These are phyloP conservation scores for Curvularia verruculosa DNA, from an alignment of 2,329 filamentous ascomycete genomes.

Conservation along the genomic window DNA sequence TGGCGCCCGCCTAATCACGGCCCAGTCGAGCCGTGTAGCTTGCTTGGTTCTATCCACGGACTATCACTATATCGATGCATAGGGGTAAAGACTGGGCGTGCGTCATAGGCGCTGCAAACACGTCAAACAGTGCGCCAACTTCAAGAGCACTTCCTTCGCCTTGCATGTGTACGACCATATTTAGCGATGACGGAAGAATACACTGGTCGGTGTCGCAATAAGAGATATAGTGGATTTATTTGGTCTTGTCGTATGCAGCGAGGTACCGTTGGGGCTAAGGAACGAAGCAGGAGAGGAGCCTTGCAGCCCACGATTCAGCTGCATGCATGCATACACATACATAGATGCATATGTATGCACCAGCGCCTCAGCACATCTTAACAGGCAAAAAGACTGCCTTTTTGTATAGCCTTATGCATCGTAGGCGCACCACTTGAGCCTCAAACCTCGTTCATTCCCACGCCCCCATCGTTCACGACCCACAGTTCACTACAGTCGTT, in stretches of 20 bases:
- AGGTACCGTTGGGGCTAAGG: not conserved
- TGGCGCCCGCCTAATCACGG: conserved; percentile 22
- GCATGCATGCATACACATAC: not conserved
- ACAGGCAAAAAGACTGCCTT: not conserved
- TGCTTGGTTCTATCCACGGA: conserved; percentile 7
- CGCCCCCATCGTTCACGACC: not conserved
- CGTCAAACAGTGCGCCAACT: not conserved
- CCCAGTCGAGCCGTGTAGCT: conserved; percentile 11
- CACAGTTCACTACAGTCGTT: not conserved
- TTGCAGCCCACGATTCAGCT: not conserved
- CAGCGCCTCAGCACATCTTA: not conserved
- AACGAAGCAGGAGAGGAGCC: not conserved
- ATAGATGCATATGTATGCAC: not conserved
- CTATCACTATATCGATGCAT: conserved; percentile 1
- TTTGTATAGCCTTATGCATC: not conserved
- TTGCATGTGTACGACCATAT: not conserved
- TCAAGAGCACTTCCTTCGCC: not conserved
- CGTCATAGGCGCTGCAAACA: not conserved
- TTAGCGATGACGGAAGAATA: not conserved
- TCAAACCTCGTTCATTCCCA: not conserved
- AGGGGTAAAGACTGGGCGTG: conserved; percentile 7
- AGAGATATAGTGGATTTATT: not conserved
- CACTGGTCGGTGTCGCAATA: not conserved
- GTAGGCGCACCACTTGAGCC: not conserved
- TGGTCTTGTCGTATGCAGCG: not conserved